Conservation (phyloP, 2,329 filamentous ascomycete genomes). For the Aplosporella prunicola region DNA sequence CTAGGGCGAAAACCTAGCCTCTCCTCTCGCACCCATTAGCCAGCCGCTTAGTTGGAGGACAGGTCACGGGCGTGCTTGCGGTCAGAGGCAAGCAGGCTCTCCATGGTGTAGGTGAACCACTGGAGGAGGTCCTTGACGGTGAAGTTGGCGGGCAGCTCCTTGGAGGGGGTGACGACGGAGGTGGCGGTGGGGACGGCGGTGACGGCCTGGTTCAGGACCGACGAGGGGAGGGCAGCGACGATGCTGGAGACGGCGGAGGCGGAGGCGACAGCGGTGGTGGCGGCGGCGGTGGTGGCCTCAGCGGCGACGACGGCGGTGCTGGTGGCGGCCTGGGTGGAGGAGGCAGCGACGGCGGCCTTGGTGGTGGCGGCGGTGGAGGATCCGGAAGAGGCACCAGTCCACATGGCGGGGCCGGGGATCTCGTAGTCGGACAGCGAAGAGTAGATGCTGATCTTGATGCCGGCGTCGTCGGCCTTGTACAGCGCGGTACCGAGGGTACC, state of each 20-base stretch:
- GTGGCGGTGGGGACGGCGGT: constrained; percentile 8
- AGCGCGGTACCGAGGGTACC: constrained; percentile 45
- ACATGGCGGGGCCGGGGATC: constrained; percentile 40
- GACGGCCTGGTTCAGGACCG: constrained; percentile 7
- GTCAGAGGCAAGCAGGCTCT: constrained; percentile 9
- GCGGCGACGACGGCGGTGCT: constrained; percentile 8
- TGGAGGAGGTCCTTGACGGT: constrained; percentile 25
- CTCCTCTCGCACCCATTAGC: no score
- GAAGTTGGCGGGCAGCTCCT: constrained; percentile 22
- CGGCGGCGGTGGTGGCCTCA: constrained; percentile 9
- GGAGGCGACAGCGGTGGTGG: constrained; percentile 1
- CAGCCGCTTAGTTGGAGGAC: background rate
- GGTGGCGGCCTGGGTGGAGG: constrained; percentile 2
- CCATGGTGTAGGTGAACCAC: constrained; percentile 19
- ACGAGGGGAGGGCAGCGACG: constrained; percentile 12
- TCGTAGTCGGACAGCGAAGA: constrained; percentile 35
- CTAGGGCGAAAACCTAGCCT: no score
- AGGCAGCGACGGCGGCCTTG: background rate
- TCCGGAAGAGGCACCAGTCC: constrained; percentile 17
- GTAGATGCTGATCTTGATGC: constrained; percentile 54
- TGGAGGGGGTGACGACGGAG: constrained; percentile 4
- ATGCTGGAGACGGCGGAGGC: constrained; percentile 3
- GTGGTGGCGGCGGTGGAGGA: background rate
- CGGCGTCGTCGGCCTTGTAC: constrained; percentile 49
- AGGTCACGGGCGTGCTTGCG: constrained; percentile 14